Conservation (phyloP, 2,329 filamentous ascomycete species). For the Beauveria caledonica region DNA sequence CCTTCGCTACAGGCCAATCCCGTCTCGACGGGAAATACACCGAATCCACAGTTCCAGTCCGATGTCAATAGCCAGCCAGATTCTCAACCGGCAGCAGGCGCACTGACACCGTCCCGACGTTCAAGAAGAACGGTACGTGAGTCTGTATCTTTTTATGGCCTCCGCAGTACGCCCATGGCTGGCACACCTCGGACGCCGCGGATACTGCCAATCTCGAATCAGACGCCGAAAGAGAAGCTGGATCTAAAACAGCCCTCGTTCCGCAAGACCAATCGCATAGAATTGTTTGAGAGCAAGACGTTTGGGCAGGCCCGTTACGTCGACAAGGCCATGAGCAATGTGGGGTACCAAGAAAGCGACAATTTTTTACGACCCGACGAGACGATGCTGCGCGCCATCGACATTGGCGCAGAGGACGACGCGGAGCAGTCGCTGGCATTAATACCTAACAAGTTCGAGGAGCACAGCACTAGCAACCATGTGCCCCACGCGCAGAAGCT, state of each 20-base stretch:
- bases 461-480: conserved; percentile 14
- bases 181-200: conserved; percentile 49
- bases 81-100: conserved; percentile 13
- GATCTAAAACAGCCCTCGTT: conserved; percentile 71
- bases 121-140: conserved; percentile 41
- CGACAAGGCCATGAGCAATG: conserved; percentile 90
- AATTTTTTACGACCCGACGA: conserved; percentile 72
- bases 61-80: conserved; percentile 18
- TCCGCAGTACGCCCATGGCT: conserved; percentile 35
- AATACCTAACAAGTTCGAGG: conserved; percentile 19
- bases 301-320: conserved; percentile 85
- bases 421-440: conserved; percentile 33
- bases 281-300: conserved; percentile 74
- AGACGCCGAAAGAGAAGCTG: conserved; percentile 71
- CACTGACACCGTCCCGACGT: conserved; percentile 26
- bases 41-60: conserved; percentile 27
- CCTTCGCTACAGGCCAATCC: conserved; percentile 39
- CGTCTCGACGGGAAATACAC: conserved; percentile 34
- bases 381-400: conserved; percentile 57
- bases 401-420: conserved; percentile 53
- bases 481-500: conserved; percentile 34
- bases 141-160: conserved; percentile 44
- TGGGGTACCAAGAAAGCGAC: conserved; percentile 93
- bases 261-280: conserved; percentile 69
- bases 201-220: conserved; percentile 67